These are phyloP conservation scores for Tolypocladium guangdongense DNA, from an alignment of 2,329 filamentous ascomycete genomes.

Conservation along the genomic window DNA sequence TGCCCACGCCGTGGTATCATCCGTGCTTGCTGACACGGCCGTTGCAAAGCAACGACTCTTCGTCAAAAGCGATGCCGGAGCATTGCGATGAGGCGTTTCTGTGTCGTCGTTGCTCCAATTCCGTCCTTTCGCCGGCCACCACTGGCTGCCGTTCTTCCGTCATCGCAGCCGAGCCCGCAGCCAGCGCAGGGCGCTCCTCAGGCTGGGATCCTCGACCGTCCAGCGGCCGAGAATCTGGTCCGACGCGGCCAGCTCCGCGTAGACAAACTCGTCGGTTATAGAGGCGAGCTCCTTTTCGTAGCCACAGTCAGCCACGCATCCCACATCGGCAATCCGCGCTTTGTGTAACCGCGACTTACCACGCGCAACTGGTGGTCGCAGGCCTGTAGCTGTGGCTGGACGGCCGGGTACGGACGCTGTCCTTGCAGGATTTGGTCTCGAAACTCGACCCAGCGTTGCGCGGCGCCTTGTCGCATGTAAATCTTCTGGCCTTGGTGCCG, in stretches of 20 bases:
- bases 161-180: constrained; percentile 27
- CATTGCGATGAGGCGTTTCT: background rate
- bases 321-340: background rate
- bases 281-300: constrained; percentile 40
- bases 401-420: constrained; percentile 33
- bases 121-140: no score
- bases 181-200: constrained; percentile 48
- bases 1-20: background rate
- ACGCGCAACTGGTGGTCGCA: constrained; percentile 45
- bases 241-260: constrained; percentile 40
- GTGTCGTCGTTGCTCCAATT: background rate
- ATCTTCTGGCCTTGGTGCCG: constrained; percentile 56
- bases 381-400: constrained; percentile 37
- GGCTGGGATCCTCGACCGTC: constrained; percentile 50
- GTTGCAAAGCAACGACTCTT: background rate
- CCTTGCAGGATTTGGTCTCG: constrained; percentile 43
- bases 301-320: background rate
- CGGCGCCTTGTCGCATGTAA: constrained; percentile 48
- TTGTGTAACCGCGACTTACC: constrained; percentile 28
- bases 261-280: constrained; percentile 49
- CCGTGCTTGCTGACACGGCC: background rate
- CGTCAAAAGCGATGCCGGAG: background rate
- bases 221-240: constrained; percentile 48
- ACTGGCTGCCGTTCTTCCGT: background rate
- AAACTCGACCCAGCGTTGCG: constrained; percentile 47